Evolutionary conservation across 495 filamentous ascomycete species (phyloP), one percentile per base, ranked within the genome.

Genomic region (Penicillium canescens): DNA sequence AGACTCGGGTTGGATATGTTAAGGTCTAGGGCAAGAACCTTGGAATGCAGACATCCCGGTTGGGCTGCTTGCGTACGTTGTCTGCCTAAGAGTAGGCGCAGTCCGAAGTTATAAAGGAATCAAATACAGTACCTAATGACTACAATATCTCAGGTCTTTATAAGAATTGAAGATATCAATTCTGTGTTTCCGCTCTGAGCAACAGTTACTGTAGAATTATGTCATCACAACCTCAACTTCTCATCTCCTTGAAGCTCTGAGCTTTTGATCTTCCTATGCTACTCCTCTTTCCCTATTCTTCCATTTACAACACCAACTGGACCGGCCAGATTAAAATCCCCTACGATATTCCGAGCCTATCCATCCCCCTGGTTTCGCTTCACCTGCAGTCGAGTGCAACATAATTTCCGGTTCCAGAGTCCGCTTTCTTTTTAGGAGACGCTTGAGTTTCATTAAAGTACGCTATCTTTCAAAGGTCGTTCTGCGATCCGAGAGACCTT

Each of bases 131-230:
- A 3, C 6, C 5, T 31, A 31, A 5, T 9, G 9, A 31, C 26
- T 34, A 16, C 6, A 37, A 23, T 26, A 49, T 24, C 21, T 28
- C 38, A 39, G 36, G 9, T 7, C 28, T 31, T 31, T 9, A 31
- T 2, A 31, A 8, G 28, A 31, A 31, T 31, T 31, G 28, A 8
- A 31, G 18, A 18, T 18, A 31, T 9, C 28, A 31, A 31, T 31
- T 31, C 28, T 31, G 28, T 7, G 28, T 31, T 31, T 31, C 28
- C 28, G 2, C 28, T 8, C 28, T 31, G 28, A 31, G 28, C 24
- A 26, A 3, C 52, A 34, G 56, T 70, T 67, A 67, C 66, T 31
- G 60, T 65, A 61, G 54, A 67, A 73, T 76, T 74, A 74, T 74
- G 73, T 76, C 73, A 76, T 76, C 72, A 54, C 52, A 56, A 49